These are phyloP conservation scores for Sorghum bicolor DNA, from an alignment of 176 grass and related monocot genomes.

Conservation along the genomic window DNA sequence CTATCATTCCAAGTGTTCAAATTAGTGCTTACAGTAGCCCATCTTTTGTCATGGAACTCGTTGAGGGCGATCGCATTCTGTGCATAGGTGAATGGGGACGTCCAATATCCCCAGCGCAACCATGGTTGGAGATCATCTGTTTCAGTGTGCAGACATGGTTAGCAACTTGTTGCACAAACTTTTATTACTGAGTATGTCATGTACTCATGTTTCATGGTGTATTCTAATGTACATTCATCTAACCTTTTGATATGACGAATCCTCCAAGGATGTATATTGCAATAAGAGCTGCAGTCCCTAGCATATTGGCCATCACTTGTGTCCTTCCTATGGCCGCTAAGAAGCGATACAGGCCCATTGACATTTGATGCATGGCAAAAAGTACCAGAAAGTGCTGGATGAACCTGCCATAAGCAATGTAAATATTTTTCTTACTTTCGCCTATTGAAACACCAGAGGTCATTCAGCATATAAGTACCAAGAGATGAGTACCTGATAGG, in stretches of 20 bases:
- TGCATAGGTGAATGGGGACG: conserved; percentile 67
- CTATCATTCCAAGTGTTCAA: conserved; percentile 17
- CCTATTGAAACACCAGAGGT: conserved; percentile 8
- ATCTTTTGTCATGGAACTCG: conserved; percentile 78
- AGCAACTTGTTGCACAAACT: conserved; percentile 23
- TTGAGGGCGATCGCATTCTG: conserved; percentile 63
- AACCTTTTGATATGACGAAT: conserved; percentile 90
- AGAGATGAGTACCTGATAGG: conserved; percentile 55
- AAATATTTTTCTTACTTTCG: conserved; percentile 4
- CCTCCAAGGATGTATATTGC: conserved; percentile 74
- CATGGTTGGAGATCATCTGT: conserved; percentile 63
- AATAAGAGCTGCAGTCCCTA: conserved; percentile 61
- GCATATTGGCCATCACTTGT: conserved; percentile 79
- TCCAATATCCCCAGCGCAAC: conserved; percentile 69
- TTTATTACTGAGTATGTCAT: neutral
- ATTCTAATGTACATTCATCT: conserved; percentile 29
- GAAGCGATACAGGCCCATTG: conserved; percentile 77
- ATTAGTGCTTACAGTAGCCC: conserved; percentile 64
- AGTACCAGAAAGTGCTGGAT: conserved; percentile 75
- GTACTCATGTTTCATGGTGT: conserved; percentile 16
- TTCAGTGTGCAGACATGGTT: conserved; percentile 22
- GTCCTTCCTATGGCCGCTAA: conserved; percentile 82
- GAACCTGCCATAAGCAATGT: conserved; percentile 52
- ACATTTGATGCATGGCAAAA: conserved; percentile 89
- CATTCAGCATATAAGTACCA: neutral